Base-by-base conservation (phyloP, 345 rosid genomes). In the Pistacia integerrima region DNA sequence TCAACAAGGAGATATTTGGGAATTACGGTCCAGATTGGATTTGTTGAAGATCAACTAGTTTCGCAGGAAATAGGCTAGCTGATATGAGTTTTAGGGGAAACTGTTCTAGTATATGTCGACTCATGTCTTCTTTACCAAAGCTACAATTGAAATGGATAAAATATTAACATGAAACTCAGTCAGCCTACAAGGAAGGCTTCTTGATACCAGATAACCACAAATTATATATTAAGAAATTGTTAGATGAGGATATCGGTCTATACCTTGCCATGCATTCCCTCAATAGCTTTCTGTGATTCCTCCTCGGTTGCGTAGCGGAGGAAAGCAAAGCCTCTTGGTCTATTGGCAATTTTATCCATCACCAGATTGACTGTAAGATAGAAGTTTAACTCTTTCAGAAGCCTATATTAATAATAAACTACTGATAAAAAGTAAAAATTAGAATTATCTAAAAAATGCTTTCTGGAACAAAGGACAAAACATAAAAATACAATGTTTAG, bases 201-300 rank as follows among this genome's bases (percentile, higher is more conserved):
- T 46, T 67, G 67, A 63, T 67, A 46, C 46, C 56, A 1, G n/a
- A 48, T 46, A 46, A 25, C 54, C 52, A 44, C 11, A 44, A 20
- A 22, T 44, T n/a, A 22, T 10, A 46, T 11, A 25, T 11, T 12
- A 4, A 48, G 3, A 64, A 64, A 16, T 3, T 30, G 33, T 30
- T 30, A 30, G 33, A 30, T 30, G 33, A 2, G 33, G 33, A 30
- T 2, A 30, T 2, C 2, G n/a, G 52, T 36, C 20, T 38, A 77
- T 82, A 91, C 98, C 98, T 91, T 91, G 60, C 97, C 94, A 60
- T 93, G 97, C 97, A 93, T 93, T 81, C 94, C 98, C 77, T 91
- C 76, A 46, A 91, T 85, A 70, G 97, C 98, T 49, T 86, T 89
- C 35, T 52, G 84, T 12, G 97, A 87, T 77, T 91, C 94, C 70